Base-by-base conservation (phyloP, 495 filamentous ascomycete genomes). In the Astrothelium subdiscretum region DNA sequence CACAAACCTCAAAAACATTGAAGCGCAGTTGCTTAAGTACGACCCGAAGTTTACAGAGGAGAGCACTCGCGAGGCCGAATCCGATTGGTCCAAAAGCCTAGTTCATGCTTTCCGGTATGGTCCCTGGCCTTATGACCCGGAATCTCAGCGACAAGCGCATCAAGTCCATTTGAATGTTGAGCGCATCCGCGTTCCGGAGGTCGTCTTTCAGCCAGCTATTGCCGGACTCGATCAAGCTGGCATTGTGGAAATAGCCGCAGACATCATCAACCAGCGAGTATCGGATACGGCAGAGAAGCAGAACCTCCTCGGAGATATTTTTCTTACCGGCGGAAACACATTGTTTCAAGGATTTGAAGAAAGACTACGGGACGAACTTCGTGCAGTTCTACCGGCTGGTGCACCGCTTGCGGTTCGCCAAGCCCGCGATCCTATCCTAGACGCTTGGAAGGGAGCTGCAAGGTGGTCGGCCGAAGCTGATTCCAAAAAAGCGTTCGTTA, bases 161-260 rank as follows among this genome's bases (percentile, higher is more conserved):
- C 92, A 97, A 72, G 73, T 98, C 38, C 94, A 98, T 72, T 81
- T 98, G 42, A 98, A 98, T 70, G 88, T 98, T 51, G 94, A 98
- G 77, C 85, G 95, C 31, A 96, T 98, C 71, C 88, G 94, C 27
- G 91, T 96, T 0, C 95, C 94, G 2, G 94, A 98, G 75, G 87
- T 98, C 15, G 82, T 96, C 13, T 97, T 97, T 76, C 90, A 96
- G 72, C 94, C 94, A 0, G 81, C 80, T n/a, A 96, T 98, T 69
- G 94, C 95, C 1, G 94, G 94, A 2, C 78, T 97, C 38, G 94
- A 98, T 70, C 94, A 98, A 73, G 91, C 92, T 0, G 94, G 94
- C 24, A 79, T 98, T 22, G 79, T 95, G 24, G 92, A 98, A 74
- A 91, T 96, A 57, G 88, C 88, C 0, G 86, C 87, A 4, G 88